Evolutionary conservation across 2,329 filamentous ascomycete genomes (phyloP).

Genomic region (Diaporthe capsici): DNA sequence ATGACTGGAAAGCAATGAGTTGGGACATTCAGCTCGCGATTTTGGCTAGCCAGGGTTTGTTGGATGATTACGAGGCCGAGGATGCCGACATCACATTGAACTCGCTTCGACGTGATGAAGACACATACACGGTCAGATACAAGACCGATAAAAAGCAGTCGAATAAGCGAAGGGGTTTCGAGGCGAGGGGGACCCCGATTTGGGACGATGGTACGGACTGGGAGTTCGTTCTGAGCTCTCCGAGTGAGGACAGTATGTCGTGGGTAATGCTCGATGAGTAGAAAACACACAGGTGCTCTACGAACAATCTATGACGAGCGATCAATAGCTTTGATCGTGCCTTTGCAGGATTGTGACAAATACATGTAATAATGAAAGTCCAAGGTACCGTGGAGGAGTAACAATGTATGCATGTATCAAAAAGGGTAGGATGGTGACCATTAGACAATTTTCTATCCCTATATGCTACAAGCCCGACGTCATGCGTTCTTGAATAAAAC

Average conservation of each 20-base stretch:
- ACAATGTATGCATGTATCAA: background rate
- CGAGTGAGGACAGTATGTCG: background rate
- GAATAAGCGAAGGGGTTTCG: background rate
- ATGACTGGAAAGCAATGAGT: background rate
- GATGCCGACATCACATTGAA: background rate
- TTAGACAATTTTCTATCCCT: background rate
- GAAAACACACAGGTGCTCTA: background rate
- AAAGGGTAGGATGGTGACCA: background rate
- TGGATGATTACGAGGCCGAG: conserved; percentile 22
- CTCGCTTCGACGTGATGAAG: background rate
- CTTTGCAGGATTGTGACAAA: background rate
- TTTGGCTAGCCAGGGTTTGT: background rate
- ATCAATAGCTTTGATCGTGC: too few relatives aligned
- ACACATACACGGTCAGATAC: background rate
- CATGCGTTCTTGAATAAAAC: background rate
- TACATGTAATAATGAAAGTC: background rate
- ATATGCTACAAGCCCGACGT: background rate
- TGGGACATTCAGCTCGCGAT: conserved; percentile 1
- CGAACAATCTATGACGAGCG: too few relatives aligned
- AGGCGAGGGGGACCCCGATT: too few relatives aligned
- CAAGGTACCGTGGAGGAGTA: background rate
- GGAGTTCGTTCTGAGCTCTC: background rate
- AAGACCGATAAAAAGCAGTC: background rate
- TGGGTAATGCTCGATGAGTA: conserved; percentile 16
- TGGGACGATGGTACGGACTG: background rate